These are phyloP conservation scores for Pseudoturritis turrita DNA, from an alignment of 345 rosid genomes.

Conservation along the genomic window DNA sequence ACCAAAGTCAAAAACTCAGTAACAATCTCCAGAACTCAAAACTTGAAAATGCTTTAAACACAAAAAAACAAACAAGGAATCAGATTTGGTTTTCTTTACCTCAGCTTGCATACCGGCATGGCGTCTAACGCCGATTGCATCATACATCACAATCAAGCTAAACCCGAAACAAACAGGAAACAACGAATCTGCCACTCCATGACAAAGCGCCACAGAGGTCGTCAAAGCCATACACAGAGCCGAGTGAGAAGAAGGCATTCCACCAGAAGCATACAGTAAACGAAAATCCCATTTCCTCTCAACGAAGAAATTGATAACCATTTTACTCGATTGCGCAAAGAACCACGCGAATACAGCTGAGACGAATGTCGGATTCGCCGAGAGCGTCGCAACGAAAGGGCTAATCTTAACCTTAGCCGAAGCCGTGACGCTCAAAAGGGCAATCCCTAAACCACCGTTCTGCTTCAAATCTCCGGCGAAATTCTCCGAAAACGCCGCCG, in stretches of 20 bases:
- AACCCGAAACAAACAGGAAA: slow-evolving; percentile 96
- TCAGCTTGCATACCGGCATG: slow-evolving; percentile 98
- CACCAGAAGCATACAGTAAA: slow-evolving; percentile 74
- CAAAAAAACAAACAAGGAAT: not conserved
- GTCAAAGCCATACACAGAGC: slow-evolving; percentile 87
- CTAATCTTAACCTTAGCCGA: slow-evolving; percentile 65
- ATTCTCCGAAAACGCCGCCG: slow-evolving; percentile 30
- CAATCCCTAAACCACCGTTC: slow-evolving; percentile 58
- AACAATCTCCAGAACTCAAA: not conserved
- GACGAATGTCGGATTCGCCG: slow-evolving; percentile 83
- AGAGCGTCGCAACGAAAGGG: slow-evolving; percentile 70
- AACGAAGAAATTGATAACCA: slow-evolving; percentile 71
- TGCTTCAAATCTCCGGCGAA: slow-evolving; percentile 32
- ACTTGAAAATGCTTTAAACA: not conserved
- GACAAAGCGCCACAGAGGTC: slow-evolving; percentile 88
- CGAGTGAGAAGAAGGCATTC: slow-evolving; percentile 96
- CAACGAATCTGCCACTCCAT: slow-evolving; percentile 82
- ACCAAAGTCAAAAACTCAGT: slow-evolving; percentile 7
- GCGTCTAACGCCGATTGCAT: slow-evolving; percentile 91
- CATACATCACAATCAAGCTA: slow-evolving; percentile 92
- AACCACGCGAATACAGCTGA: slow-evolving; percentile 79
- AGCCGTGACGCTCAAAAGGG: slow-evolving; percentile 64
- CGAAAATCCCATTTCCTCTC: slow-evolving; percentile 90
- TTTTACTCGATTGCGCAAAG: slow-evolving; percentile 65
- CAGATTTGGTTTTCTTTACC: slow-evolving; percentile 36